These are phyloP conservation scores for Cyphellophora attinorum DNA, from an alignment of 2,329 filamentous ascomycete genomes.

Conservation along the genomic window DNA sequence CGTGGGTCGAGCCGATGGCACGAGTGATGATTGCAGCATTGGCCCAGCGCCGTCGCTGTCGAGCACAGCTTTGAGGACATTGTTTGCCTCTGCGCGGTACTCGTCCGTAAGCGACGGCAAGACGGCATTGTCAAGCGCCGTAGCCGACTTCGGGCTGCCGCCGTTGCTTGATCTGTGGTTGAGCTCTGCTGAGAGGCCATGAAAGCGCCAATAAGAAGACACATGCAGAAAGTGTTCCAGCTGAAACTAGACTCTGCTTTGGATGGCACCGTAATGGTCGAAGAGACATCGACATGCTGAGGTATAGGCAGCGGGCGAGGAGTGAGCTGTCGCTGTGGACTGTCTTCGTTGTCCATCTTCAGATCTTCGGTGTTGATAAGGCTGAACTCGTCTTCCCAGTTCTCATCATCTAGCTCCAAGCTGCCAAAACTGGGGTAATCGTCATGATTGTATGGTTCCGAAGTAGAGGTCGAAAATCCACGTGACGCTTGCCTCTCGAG, in stretches of 20 bases:
- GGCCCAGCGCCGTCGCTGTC: constrained; percentile 31
- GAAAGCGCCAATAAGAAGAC: constrained; percentile 91
- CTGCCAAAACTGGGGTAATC: constrained; percentile 76
- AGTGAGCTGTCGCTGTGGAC: constrained; percentile 29
- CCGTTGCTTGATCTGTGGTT: constrained; percentile 58
- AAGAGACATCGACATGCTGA: constrained; percentile 1
- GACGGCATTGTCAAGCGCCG: constrained; percentile 63
- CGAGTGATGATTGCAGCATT: too few species aligned
- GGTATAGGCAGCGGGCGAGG: constrained; percentile 23
- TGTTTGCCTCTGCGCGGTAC: constrained; percentile 37
- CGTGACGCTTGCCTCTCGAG: constrained; percentile 25
- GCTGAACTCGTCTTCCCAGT: constrained; percentile 75
- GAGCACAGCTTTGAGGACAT: constrained; percentile 37
- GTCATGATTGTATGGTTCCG: too few species aligned
- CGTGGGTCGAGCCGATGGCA: too few species aligned
- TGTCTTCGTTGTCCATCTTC: constrained; percentile 47
- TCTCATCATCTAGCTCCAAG: constrained; percentile 62
- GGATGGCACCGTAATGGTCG: constrained; percentile 1
- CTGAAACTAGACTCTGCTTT: constrained; percentile 54
- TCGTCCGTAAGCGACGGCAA: constrained; percentile 35
- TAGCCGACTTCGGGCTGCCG: constrained; percentile 67
- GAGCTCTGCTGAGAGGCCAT: constrained; percentile 75
- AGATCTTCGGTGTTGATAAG: constrained; percentile 61
- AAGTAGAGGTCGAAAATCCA: constrained; percentile 5
- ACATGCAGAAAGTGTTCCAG: constrained; percentile 72